Conservation (phyloP, 2,329 filamentous ascomycete genomes). For the Chalaropsis ovoidea region DNA sequence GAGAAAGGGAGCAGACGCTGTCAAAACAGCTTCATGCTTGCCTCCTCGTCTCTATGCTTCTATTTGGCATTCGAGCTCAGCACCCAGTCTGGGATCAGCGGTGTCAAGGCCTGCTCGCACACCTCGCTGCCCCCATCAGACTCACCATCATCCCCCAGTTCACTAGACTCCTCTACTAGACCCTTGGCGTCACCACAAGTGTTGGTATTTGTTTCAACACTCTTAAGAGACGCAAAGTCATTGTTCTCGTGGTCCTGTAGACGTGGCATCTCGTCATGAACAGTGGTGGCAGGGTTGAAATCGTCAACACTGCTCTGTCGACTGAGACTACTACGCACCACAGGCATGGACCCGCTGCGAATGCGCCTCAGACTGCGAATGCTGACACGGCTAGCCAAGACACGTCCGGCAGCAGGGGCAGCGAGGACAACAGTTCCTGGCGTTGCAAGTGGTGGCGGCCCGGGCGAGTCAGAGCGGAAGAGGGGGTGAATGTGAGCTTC, state of each 20-base stretch:
- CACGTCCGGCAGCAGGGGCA: conserved; percentile 52
- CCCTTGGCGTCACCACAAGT: conserved; percentile 25
- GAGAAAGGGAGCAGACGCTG: neutral
- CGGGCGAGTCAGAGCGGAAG: conserved; percentile 62
- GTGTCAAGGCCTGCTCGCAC: conserved; percentile 43
- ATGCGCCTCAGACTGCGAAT: conserved; percentile 44
- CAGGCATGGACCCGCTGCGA: conserved; percentile 46
- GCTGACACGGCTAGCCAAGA: conserved; percentile 39
- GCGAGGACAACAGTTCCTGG: conserved; percentile 62
- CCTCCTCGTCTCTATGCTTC: conserved; percentile 31
- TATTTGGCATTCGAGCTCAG: conserved; percentile 40
- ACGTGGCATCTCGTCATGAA: neutral
- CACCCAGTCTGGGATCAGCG: conserved; percentile 53
- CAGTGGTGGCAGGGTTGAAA: conserved; percentile 29
- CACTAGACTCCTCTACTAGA: conserved; percentile 27
- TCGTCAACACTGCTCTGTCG: conserved; percentile 44
- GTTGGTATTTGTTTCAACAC: conserved; percentile 26
- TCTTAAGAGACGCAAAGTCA: conserved; percentile 13
- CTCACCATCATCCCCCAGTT: conserved; percentile 18
- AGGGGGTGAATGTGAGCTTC: conserved; percentile 69
- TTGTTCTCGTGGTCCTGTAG: conserved; percentile 7
- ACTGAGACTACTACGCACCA: conserved; percentile 40
- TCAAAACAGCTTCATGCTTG: conserved; percentile 17
- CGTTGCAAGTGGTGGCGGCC: conserved; percentile 54
- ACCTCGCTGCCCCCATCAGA: conserved; percentile 20